These are phyloP conservation scores for Paraglomus brasilianum DNA, from an alignment of 192 early-diverging fungal species.

Conservation along the genomic window DNA sequence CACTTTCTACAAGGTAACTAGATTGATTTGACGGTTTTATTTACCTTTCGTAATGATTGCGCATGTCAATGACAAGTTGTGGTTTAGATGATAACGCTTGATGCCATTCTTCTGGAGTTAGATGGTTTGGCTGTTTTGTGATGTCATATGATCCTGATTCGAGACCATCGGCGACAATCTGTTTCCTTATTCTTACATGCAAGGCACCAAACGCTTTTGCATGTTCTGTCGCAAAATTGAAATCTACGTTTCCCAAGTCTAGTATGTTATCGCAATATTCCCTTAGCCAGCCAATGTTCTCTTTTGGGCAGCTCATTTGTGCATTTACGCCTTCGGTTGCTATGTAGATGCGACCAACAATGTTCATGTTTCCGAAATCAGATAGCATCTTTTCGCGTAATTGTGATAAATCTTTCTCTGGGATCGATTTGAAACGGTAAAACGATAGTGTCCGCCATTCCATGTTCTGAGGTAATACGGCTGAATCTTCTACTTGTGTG, in stretches of 20 bases:
- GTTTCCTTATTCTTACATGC: slow-evolving; percentile 64
- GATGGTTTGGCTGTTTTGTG: slow-evolving; percentile 61
- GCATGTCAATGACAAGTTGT: slow-evolving; percentile 70
- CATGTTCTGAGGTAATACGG: background rate
- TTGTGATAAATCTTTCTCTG: slow-evolving; percentile 28
- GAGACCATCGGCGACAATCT: slow-evolving; percentile 63
- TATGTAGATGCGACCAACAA: slow-evolving; percentile 76
- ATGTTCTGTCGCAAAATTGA: slow-evolving; percentile 69
- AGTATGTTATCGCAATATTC: slow-evolving; percentile 48
- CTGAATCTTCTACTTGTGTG: no score
- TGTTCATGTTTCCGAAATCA: slow-evolving; percentile 46
- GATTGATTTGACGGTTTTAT: no score
- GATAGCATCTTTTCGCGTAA: slow-evolving; percentile 44
- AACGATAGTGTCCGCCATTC: slow-evolving; percentile 50
- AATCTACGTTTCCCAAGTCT: slow-evolving; percentile 44
- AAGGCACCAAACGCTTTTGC: slow-evolving; percentile 61
- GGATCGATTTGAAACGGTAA: slow-evolving; percentile 49
- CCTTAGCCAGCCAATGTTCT: slow-evolving; percentile 48
- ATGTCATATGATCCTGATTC: slow-evolving; percentile 53
- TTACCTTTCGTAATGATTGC: slow-evolving; percentile 75
- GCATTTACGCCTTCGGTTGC: slow-evolving; percentile 76
- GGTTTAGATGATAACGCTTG: slow-evolving; percentile 48
- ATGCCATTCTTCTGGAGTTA: slow-evolving; percentile 69
- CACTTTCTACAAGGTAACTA: background rate
- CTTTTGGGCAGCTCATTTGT: slow-evolving; percentile 68